Evolutionary conservation across 2,329 filamentous ascomycete genomes (phyloP), one percentile per base, ranked within the genome.

Genomic region (Aspergillus spinulosporus): DNA sequence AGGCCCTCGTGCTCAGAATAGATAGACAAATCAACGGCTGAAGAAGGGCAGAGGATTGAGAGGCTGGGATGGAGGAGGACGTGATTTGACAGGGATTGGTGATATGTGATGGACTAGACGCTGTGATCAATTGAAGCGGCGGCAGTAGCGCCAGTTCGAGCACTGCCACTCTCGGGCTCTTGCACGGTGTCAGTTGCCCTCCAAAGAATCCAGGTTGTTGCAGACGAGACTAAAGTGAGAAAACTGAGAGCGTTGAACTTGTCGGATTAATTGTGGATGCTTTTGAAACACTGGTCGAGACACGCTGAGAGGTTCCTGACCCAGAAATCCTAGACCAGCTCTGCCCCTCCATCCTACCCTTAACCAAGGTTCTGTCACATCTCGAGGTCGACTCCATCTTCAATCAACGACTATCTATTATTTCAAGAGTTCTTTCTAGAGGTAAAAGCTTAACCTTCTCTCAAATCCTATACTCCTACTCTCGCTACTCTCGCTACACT

Each of bases 231-330:
- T 21, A 21, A 21, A 21, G 21, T 21, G 21, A 21, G 21, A 21
- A 21, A 21, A 21, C 21, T 21, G 21, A 21, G 21, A 21, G 21
- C 21, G 21, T 21, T 21, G 21, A 21, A 21, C 21, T 43, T 51
- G 37, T 51, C 49, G 44, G 39, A 52, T 45, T 45, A 45, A 45
- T 37, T 29, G 42, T 9, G 44, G 42, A 47, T 34, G 51, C 36
- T 52, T 54, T 58, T 64, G 63, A 66, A 65, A 66, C 64, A 61
- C 64, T 65, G 63, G 64, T 59, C 52, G 53, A 58, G 62, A 58
- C 54, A 49, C 32, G 14, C 11, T 9, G 36, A 32, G 34, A 47
- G 47, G 47, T 56, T 52, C 49, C 49, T 52, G 49, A 48, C 42
- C 54, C 48, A 48, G 36, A 21, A 40, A 15, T 42, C 46, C 14